These are phyloP conservation scores for Tolypocladium inflatum DNA, from an alignment of 2,329 filamentous ascomycete species.

Conservation along the genomic window DNA sequence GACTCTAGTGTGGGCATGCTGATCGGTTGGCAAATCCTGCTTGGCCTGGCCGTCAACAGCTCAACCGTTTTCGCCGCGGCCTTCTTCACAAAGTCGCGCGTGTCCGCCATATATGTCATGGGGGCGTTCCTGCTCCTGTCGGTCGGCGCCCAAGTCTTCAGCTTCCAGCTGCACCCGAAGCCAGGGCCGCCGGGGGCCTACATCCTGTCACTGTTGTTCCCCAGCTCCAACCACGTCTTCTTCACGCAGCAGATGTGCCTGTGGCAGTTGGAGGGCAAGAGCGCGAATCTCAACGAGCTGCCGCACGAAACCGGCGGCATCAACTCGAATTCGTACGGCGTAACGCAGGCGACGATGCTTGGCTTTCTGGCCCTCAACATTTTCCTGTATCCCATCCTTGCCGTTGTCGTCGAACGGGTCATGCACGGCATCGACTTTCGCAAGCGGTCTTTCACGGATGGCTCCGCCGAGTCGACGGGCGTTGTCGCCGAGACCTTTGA, in stretches of 20 bases:
- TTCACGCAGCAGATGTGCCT: slow-evolving; percentile 14
- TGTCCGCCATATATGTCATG: slow-evolving; percentile 20
- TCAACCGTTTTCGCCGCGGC: slow-evolving; percentile 47
- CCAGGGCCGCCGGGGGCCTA: background rate
- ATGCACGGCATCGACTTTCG: slow-evolving; percentile 25
- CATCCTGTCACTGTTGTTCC: slow-evolving; percentile 12
- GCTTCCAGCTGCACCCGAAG: slow-evolving; percentile 5
- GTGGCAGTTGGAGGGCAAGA: slow-evolving; percentile 8
- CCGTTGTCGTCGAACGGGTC: slow-evolving; percentile 19
- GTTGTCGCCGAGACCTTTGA: slow-evolving; percentile 10
- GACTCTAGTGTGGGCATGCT: slow-evolving; percentile 18
- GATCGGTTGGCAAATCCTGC: slow-evolving; percentile 35
- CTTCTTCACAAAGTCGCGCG: slow-evolving; percentile 24
- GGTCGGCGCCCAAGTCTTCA: slow-evolving; percentile 8
- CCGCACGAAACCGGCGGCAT: slow-evolving; percentile 4
- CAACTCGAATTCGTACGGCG: slow-evolving; percentile 10
- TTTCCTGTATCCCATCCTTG: slow-evolving; percentile 20
- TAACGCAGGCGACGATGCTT: slow-evolving; percentile 18
- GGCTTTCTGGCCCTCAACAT: slow-evolving; percentile 22
- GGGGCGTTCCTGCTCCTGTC: slow-evolving; percentile 18
- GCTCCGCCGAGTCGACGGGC: slow-evolving; percentile 9
- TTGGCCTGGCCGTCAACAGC: slow-evolving; percentile 48
- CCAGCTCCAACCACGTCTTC: slow-evolving; percentile 13
- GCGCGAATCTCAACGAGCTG: slow-evolving; percentile 4
- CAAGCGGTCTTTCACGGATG: slow-evolving; percentile 13